Percentiles rank a stretch among this genome's conserved stretches.
Evolutionary conservation across 164 flowering plant genomes (phyloP).

Genomic region (Saururus chinensis): DNA sequence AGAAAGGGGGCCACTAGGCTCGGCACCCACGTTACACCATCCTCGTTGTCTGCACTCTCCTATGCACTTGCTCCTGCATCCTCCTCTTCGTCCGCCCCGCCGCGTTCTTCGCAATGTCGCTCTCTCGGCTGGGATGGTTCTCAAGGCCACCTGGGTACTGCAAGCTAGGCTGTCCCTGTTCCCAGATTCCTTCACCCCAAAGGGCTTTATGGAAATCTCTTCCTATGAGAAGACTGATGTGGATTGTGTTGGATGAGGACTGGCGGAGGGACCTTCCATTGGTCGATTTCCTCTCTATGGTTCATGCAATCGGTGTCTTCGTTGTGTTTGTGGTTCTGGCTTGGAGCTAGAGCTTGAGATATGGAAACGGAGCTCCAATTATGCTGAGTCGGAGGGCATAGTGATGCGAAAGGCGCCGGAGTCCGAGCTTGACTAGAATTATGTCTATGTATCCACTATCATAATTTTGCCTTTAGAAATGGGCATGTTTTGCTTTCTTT

Average conservation of each 20-base stretch:
- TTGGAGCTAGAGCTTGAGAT: slow-evolving; percentile 26
- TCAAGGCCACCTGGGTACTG: slow-evolving; percentile 67
- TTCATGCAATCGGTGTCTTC: slow-evolving; percentile 39
- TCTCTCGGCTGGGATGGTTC: slow-evolving; percentile 44
- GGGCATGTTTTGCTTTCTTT: too few relatives aligned
- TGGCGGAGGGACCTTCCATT: slow-evolving; percentile 50
- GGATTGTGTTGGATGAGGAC: slow-evolving; percentile 61
- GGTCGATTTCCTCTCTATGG: slow-evolving; percentile 57
- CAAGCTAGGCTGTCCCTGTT: slow-evolving; percentile 64
- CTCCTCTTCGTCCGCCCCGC: slow-evolving; percentile 39
- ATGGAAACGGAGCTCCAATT: slow-evolving; percentile 31
- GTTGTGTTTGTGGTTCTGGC: slow-evolving; percentile 38
- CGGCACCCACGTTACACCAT: slow-evolving; percentile 33
- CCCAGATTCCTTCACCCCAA: slow-evolving; percentile 35
- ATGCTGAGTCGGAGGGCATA: slow-evolving; percentile 36
- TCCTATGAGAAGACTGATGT: slow-evolving; percentile 19
- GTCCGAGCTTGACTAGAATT: slow-evolving; percentile 41
- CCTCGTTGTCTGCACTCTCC: slow-evolving; percentile 31
- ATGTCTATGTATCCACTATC: too few relatives aligned
- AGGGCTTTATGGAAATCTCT: slow-evolving; percentile 42
- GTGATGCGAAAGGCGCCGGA: slow-evolving; percentile 32
- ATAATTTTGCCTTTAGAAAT: too few relatives aligned
- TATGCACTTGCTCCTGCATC: slow-evolving; percentile 51
- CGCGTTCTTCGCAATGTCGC: slow-evolving; percentile 49
- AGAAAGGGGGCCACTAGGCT: too few relatives aligned